These are phyloP conservation scores for Neurospora hispaniola DNA, from an alignment of 495 filamentous ascomycete species.

Conservation along the genomic window DNA sequence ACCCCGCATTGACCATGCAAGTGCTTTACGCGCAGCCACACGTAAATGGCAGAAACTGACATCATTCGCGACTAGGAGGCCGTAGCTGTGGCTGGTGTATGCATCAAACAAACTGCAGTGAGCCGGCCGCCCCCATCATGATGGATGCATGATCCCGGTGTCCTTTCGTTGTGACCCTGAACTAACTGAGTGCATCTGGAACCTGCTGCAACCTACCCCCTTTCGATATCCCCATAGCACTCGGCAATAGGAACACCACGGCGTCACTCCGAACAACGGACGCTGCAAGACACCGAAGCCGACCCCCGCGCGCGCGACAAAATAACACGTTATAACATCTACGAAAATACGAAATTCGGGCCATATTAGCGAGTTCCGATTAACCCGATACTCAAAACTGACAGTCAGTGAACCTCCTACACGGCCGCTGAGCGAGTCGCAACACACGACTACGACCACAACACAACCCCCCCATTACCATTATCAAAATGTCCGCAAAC, in stretches of 20 bases:
- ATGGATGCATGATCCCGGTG: background rate
- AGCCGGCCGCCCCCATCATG: background rate
- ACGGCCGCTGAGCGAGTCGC: background rate
- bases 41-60: background rate
- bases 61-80: background rate
- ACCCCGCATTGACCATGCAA: background rate
- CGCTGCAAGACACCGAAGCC: background rate
- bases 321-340: background rate
- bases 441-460: background rate
- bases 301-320: background rate
- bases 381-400: background rate
- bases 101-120: background rate
- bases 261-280: background rate
- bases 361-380: background rate
- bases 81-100: background rate
- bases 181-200: background rate
- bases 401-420: background rate
- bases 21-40: background rate
- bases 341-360: background rate
- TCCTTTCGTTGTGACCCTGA: background rate
- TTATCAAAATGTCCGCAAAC: constrained; percentile 67
- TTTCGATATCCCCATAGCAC: background rate
- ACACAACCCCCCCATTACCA: background rate
- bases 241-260: background rate
- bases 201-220: background rate